A percentile compares a stretch with the other conserved stretches of the same genome.
phyloP scores from a whole-genome alignment of 148 eudicot genomes.

The Spergularia marina region DNA sequence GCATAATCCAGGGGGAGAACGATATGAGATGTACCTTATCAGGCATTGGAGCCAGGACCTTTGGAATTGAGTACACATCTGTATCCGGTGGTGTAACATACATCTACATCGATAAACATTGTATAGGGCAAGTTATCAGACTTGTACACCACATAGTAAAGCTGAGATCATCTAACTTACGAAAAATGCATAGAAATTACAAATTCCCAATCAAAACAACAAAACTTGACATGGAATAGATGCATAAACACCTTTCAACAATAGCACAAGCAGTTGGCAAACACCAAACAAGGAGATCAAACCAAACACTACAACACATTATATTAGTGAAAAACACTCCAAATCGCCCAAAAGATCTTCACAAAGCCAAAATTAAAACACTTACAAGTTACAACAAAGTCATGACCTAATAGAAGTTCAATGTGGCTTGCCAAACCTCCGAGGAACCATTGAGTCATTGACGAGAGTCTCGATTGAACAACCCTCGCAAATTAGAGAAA shows the following conservation, averaged over 20 bases:
- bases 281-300: background rate
- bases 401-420: background rate
- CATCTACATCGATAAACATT: conserved; percentile 48
- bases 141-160: conserved; percentile 2
- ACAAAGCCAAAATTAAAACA: no score
- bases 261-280: background rate
- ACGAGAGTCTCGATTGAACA: no score
- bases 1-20: background rate
- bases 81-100: conserved; percentile 98
- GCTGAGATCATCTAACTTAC: no score
- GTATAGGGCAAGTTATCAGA: background rate
- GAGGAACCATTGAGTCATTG: no score
- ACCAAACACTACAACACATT: background rate
- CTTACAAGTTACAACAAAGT: background rate
- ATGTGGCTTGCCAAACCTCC: no score
- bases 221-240: no score
- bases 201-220: no score
- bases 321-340: background rate
- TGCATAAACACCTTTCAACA: no score
- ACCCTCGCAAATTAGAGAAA: no score
- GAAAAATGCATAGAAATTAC: background rate
- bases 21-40: conserved; percentile 58
- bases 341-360: background rate
- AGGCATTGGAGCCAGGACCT: conserved; percentile 96
- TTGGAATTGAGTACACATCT: conserved; percentile 84